Percentiles rank a stretch among this genome's conserved stretches.
Evolutionary conservation across 2,329 filamentous ascomycete genomes (phyloP).

Genomic region (Alternaria sp.): DNA sequence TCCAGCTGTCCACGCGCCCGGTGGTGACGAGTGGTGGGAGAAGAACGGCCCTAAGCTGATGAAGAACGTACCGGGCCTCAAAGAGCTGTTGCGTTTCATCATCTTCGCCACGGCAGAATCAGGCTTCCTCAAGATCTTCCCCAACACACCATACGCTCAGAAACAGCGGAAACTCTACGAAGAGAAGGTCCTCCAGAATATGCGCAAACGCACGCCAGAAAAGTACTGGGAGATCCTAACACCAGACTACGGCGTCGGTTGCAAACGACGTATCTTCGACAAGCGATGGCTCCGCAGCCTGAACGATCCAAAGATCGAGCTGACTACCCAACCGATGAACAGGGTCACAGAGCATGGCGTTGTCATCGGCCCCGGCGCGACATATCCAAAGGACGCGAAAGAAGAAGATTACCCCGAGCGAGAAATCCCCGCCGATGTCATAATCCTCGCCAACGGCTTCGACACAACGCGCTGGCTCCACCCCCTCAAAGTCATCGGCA

Average conservation of each 20-base stretch:
- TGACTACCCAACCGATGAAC: slow-evolving; percentile 59
- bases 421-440: slow-evolving; percentile 63
- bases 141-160: slow-evolving; percentile 47
- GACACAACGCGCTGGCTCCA: slow-evolving; percentile 62
- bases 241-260: slow-evolving; percentile 67
- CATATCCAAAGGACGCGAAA: slow-evolving; percentile 53
- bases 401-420: slow-evolving; percentile 39
- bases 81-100: slow-evolving; percentile 53
- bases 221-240: slow-evolving; percentile 68
- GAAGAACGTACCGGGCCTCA: slow-evolving; percentile 58
- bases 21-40: slow-evolving; percentile 52
- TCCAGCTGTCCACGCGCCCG: slow-evolving; percentile 48
- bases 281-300: slow-evolving; percentile 62
- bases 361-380: slow-evolving; percentile 57
- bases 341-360: slow-evolving; percentile 59
- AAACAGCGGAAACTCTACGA: slow-evolving; percentile 50
- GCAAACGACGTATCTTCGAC: slow-evolving; percentile 69
- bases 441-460: slow-evolving; percentile 68
- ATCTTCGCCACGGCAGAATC: slow-evolving; percentile 53
- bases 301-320: slow-evolving; percentile 59
- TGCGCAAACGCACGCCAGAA: slow-evolving; percentile 59
- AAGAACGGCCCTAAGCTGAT: slow-evolving; percentile 57
- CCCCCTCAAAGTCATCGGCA: slow-evolving; percentile 61
- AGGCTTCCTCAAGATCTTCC: slow-evolving; percentile 58
- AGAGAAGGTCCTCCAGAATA: slow-evolving; percentile 52